Percentiles rank a stretch among this genome's conserved stretches.
phyloP scores from a whole-genome alignment of 83 land plant species.

The Picea engelmannii region DNA sequence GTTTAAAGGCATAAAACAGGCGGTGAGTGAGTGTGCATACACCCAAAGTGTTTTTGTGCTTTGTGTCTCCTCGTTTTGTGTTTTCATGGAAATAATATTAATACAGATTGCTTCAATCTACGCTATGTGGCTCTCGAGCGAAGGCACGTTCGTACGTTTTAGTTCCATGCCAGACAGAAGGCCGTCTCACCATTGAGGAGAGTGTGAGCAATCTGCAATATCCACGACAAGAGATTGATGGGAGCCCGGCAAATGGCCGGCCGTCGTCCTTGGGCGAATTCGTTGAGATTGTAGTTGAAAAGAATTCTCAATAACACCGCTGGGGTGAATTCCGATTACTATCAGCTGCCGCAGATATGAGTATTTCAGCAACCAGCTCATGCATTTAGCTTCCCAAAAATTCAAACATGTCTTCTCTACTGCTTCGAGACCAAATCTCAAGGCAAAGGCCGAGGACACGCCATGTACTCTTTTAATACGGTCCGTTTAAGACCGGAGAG shows the following conservation, averaged over 20 bases:
- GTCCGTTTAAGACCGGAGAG: too few relatives aligned
- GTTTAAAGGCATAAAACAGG: not conserved
- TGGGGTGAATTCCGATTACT: too few relatives aligned
- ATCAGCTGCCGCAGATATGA: too few relatives aligned
- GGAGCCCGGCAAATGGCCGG: too few relatives aligned
- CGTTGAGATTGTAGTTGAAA: too few relatives aligned
- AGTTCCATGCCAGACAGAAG: constrained; percentile 13
- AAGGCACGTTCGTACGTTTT: not conserved
- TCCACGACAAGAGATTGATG: too few relatives aligned
- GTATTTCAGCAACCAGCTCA: not conserved
- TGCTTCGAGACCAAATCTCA: not conserved
- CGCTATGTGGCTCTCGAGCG: not conserved
- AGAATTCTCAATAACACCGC: too few relatives aligned
- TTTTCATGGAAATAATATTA: not conserved
- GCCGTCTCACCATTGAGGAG: not conserved
- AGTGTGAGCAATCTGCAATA: too few relatives aligned
- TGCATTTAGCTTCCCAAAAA: constrained; percentile 11
- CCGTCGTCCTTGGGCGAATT: too few relatives aligned
- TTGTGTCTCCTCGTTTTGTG: constrained; percentile 1
- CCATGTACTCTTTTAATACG: too few relatives aligned
- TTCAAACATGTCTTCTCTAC: not conserved
- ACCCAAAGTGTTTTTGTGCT: not conserved
- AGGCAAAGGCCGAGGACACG: not conserved
- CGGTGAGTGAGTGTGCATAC: not conserved
- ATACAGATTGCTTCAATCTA: not conserved